phyloP scores from a whole-genome alignment of 257 asterid genomes.

The Vinca minor region DNA sequence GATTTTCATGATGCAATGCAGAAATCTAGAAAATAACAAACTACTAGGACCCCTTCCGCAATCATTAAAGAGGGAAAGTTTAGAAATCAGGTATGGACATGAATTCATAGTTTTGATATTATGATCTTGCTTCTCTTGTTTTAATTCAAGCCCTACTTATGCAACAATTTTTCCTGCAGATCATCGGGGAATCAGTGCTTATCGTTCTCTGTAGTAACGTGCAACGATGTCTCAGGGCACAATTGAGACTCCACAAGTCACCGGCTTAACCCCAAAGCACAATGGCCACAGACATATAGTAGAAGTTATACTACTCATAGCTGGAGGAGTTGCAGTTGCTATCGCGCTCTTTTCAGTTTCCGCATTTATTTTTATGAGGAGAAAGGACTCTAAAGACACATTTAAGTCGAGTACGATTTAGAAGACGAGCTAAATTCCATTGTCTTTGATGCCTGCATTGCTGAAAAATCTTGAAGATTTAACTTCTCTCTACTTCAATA shows the following conservation, averaged over 20 bases:
- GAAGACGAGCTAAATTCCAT: background rate
- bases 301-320: conserved; percentile 40
- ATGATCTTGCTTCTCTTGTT: no score
- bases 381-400: conserved; percentile 29
- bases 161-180: conserved; percentile 27
- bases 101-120: background rate
- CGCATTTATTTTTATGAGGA: conserved; percentile 46
- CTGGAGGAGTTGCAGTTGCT: conserved; percentile 52
- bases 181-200: conserved; percentile 81
- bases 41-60: conserved; percentile 90
- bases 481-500: conserved; percentile 11
- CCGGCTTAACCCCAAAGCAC: conserved; percentile 52
- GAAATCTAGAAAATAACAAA: conserved; percentile 80
- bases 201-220: conserved; percentile 50
- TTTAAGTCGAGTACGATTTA: conserved; percentile 43
- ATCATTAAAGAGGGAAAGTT: conserved; percentile 56
- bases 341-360: conserved; percentile 36
- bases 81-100: conserved; percentile 56
- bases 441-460: background rate
- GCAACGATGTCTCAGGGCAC: conserved; percentile 47
- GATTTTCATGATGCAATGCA: conserved; percentile 19
- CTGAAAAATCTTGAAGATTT: background rate
- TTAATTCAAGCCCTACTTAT: conserved; percentile 5
- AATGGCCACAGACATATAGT: conserved; percentile 43
- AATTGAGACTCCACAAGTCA: conserved; percentile 69